Percentiles rank a stretch among this genome's conserved stretches.
phyloP scores from a whole-genome alignment of 306 rosid species.

The Vicia villosa region DNA sequence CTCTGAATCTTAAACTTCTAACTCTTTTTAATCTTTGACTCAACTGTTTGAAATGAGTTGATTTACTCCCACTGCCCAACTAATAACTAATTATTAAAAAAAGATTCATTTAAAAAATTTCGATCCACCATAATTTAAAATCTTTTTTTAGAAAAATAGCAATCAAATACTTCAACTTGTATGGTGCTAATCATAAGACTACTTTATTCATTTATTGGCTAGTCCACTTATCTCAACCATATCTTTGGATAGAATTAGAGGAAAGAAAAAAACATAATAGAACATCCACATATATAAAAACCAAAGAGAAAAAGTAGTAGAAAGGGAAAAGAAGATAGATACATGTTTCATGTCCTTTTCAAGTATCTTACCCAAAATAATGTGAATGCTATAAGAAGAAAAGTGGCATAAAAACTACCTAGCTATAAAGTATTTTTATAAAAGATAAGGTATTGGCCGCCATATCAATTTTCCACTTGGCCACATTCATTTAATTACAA shows the following conservation, averaged over 20 bases:
- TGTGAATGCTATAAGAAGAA: slow-evolving; percentile 39
- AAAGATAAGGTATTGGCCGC: slow-evolving; percentile 41
- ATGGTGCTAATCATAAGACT: slow-evolving; percentile 18
- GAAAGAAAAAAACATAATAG: neutral
- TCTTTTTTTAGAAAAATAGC: too few species aligned
- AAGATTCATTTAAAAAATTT: too few species aligned
- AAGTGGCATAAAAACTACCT: slow-evolving; percentile 9
- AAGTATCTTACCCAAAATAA: slow-evolving; percentile 32
- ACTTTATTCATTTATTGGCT: slow-evolving; percentile 29
- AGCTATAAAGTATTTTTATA: slow-evolving; percentile 31
- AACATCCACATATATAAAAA: neutral
- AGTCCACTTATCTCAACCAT: slow-evolving; percentile 29
- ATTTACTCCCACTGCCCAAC: too few species aligned
- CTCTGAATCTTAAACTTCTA: too few species aligned
- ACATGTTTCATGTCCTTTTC: slow-evolving; percentile 32
- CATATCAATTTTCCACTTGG: slow-evolving; percentile 41
- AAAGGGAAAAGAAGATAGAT: neutral
- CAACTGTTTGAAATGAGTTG: too few species aligned
- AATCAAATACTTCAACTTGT: slow-evolving; percentile 22
- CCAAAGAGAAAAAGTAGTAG: neutral
- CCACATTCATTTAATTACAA: slow-evolving; percentile 22
- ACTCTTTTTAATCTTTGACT: too few species aligned
- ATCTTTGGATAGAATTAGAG: slow-evolving; percentile 14
- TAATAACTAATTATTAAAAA: too few species aligned
- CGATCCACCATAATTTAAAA: too few species aligned